phyloP scores from a whole-genome alignment of 1,284 basidiomycete genomes.

The Golubevia sp. region DNA sequence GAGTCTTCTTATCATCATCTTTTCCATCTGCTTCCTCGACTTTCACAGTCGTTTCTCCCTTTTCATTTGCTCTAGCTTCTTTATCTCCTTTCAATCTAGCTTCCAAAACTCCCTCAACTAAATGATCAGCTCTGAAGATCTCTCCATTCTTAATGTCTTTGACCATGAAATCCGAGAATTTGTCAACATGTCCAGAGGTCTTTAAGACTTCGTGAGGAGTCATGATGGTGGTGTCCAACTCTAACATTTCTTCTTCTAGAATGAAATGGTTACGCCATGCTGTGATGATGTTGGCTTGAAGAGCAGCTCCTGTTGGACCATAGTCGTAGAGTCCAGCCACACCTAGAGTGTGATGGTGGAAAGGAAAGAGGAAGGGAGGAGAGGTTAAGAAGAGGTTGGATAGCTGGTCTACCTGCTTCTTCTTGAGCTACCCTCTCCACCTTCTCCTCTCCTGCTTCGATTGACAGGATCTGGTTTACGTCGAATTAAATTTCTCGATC shows the following conservation, averaged over 20 bases:
- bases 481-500: too few relatives aligned
- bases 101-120: conserved; percentile 59
- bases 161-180: conserved; percentile 62
- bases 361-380: too few relatives aligned
- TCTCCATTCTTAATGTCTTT: conserved; percentile 59
- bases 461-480: too few relatives aligned
- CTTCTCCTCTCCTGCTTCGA: too few relatives aligned
- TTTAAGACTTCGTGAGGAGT: conserved; percentile 58
- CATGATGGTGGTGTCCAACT: conserved; percentile 62
- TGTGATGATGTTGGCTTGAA: conserved; percentile 60
- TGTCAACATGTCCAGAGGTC: conserved; percentile 61
- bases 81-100: conserved; percentile 58
- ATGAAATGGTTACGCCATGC: conserved; percentile 61
- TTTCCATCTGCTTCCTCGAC: conserved; percentile 10
- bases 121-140: conserved; percentile 60
- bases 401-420: too few relatives aligned
- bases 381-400: too few relatives aligned
- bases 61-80: conserved; percentile 48
- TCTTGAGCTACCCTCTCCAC: too few relatives aligned
- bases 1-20: conserved; percentile 44
- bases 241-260: conserved; percentile 62
- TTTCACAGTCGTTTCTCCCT: conserved; percentile 11
- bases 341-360: conserved; percentile 12
- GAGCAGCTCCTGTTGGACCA: conserved; percentile 57
- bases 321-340: conserved; percentile 61